Base-by-base conservation (phyloP, 2,329 filamentous ascomycete species). In the Westerdykella ornata region DNA sequence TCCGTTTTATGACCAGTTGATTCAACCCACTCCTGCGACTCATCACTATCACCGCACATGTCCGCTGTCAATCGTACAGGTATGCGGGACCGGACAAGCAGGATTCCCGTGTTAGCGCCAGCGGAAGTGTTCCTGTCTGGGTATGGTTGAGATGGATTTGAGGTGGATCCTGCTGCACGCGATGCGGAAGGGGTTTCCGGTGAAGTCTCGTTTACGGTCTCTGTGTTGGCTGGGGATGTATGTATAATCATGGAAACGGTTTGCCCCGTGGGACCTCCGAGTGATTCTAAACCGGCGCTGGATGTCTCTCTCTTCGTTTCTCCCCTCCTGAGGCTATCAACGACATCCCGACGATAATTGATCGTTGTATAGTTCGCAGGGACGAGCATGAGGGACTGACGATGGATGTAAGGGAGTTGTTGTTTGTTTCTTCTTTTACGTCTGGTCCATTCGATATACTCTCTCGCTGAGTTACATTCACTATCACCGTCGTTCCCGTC, bases 1-100 rank as follows among this genome's bases (percentile, higher is more conserved):
- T 13, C 16, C 22, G 11, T 26, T n/a, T 31, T 20, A 42, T 46
- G 48, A 45, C 47, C 22, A 20, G 35, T 22, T 35, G 32, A 35
- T 41, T 39, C 35, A 35, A 22, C 48, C 31, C 45, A 42, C 44
- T 40, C 39, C 52, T 50, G 53, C 46, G 48, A 26, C 22, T 26
- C 22, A 8, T 26, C 22, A 49, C 51, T 45, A 37, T 43, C 41
- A 50, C 56, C 52, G 50, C 54, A 52, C 47, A 44, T 26, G 39
- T 42, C 41, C 39, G 45, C 45, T 38, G 48, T 31, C 39, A 34
- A 45, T 48, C 52, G 48, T 55, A 53, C 51, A 54, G 49, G 46
- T 44, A 53, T 47, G 37, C 41, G 41, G 42, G 36, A 37, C 42
- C 30, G 40, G 31, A 12, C 19, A 7, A 44, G 43, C 42, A 32